Conservation (phyloP, 2,329 filamentous ascomycete species). For the Tetracladium maxilliforme region DNA sequence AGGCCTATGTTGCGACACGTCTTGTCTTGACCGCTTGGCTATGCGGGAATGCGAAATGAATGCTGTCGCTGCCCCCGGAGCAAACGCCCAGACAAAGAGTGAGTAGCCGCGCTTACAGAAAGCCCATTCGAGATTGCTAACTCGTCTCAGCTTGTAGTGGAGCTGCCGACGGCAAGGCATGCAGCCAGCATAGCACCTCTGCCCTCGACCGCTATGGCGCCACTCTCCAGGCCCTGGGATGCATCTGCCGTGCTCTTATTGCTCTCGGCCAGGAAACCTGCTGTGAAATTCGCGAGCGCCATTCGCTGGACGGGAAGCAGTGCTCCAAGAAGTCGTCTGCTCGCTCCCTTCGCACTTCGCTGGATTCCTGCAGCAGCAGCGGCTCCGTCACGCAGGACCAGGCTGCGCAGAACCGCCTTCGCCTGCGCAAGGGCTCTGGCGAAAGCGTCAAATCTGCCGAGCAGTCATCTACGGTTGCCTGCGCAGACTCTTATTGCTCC, state of each 20-base stretch:
- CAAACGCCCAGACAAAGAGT: no score
- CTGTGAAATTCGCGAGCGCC: slow-evolving; percentile 18
- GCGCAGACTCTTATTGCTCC: no score
- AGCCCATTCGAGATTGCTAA: no score
- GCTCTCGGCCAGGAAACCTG: slow-evolving; percentile 35
- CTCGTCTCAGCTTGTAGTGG: no score
- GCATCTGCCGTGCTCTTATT: slow-evolving; percentile 35
- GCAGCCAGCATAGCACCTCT: no score
- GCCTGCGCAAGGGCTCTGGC: neutral
- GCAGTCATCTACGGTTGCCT: no score
- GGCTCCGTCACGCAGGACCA: neutral
- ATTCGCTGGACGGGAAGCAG: slow-evolving; percentile 1
- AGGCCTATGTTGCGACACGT: no score
- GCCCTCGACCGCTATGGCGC: slow-evolving; percentile 6
- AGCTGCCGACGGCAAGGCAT: no score
- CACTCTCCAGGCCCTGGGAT: slow-evolving; percentile 31
- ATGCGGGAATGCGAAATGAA: no score
- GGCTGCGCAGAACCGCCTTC: neutral
- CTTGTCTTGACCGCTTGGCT: no score
- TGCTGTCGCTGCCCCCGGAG: no score
- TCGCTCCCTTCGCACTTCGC: neutral
- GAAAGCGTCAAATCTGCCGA: neutral
- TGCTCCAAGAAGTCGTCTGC: neutral
- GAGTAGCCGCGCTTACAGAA: no score
- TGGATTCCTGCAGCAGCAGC: neutral